phyloP scores from a whole-genome alignment of 352 stramenopile species.

The Globisporangium viniferum region DNA sequence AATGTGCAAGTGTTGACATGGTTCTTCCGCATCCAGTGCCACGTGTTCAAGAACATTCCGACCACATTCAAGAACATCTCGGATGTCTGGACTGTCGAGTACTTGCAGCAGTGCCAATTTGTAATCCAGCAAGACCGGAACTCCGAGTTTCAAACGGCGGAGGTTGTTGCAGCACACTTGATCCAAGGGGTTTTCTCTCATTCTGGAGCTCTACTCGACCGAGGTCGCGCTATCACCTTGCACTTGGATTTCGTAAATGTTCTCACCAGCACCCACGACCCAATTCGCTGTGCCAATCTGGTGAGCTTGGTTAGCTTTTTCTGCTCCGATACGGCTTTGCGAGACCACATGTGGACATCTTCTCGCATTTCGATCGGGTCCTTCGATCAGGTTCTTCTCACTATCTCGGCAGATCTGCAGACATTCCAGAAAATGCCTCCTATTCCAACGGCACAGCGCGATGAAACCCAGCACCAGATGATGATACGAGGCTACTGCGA shows the following conservation, averaged over 20 bases:
- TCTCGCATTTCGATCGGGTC: neutral
- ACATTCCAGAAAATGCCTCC: neutral
- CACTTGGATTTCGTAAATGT: slow-evolving; percentile 8
- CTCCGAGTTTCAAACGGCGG: slow-evolving; percentile 1
- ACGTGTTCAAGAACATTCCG: slow-evolving; percentile 1
- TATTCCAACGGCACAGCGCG: neutral
- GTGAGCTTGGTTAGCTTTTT: slow-evolving; percentile 7
- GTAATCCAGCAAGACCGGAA: slow-evolving; percentile 1
- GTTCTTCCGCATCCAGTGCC: slow-evolving; percentile 13
- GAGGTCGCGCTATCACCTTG: neutral
- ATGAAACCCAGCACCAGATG: neutral
- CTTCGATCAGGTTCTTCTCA: slow-evolving; percentile 8
- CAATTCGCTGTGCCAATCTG: neutral
- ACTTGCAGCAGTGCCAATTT: slow-evolving; percentile 10
- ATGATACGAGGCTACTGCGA: slow-evolving; percentile 11
- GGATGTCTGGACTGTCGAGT: slow-evolving; percentile 10
- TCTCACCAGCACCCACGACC: neutral
- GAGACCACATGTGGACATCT: slow-evolving; percentile 5
- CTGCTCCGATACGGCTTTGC: neutral
- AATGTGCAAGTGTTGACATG: neutral
- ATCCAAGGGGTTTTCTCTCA: neutral
- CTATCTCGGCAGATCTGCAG: slow-evolving; percentile 2
- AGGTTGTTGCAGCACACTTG: slow-evolving; percentile 10
- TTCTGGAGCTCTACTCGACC: neutral
- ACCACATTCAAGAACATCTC: neutral